phyloP scores from a whole-genome alignment of 208 protist species.

The Wallacemonas collosoma region DNA sequence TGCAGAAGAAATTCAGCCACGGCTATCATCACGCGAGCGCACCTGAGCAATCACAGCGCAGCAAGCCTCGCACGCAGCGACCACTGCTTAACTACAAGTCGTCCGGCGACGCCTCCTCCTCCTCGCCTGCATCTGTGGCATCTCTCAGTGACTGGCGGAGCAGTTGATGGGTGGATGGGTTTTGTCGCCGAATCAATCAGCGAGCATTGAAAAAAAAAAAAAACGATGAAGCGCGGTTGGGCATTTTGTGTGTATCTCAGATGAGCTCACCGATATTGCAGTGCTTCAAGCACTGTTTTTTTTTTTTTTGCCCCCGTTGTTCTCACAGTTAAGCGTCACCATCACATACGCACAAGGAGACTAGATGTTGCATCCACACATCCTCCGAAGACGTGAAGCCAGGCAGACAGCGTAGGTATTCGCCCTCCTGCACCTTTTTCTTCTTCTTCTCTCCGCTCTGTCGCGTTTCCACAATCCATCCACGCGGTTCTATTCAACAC shows the following conservation, averaged over 20 bases:
- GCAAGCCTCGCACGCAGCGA: neutral
- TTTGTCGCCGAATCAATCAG: no score
- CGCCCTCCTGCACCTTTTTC: no score
- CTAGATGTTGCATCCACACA: no score
- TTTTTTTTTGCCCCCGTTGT: neutral
- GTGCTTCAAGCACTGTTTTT: no score
- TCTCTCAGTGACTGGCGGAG: neutral
- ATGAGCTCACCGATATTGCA: no score
- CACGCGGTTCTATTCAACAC: no score
- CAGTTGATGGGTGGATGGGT: neutral
- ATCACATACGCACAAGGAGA: neutral
- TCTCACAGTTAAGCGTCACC: neutral
- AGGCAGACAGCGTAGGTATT: no score
- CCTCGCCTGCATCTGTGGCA: neutral
- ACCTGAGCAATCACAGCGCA: constrained; percentile 9
- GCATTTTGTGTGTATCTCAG: neutral
- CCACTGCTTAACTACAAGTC: neutral
- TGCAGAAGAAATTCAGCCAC: constrained; percentile 10
- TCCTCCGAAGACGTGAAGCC: no score
- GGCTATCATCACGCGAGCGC: constrained; percentile 1
- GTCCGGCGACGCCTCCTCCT: neutral
- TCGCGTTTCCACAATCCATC: no score
- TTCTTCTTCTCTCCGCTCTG: no score
- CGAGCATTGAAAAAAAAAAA: neutral
- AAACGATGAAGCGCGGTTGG: neutral